phyloP scores from a whole-genome alignment of 768 basidiomycete species.

The Dendrothele bispora region DNA sequence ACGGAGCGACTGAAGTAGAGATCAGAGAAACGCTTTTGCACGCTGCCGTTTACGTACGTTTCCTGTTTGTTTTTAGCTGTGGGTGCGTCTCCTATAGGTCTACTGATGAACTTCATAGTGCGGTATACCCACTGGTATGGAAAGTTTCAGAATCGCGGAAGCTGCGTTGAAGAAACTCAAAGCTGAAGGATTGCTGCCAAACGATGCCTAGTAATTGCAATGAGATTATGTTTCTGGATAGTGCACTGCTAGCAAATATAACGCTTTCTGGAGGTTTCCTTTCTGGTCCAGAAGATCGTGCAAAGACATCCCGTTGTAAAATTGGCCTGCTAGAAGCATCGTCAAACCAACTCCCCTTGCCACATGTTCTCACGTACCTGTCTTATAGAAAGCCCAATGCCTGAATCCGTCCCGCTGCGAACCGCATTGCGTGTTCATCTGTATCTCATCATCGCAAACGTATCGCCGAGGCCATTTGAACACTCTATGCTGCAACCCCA shows the following conservation, averaged over 20 bases:
- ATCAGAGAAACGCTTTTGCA: conserved; percentile 45
- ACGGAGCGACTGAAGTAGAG: conserved; percentile 43
- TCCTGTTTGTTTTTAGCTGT: not conserved
- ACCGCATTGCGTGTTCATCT: not conserved
- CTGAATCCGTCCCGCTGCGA: conserved; percentile 1
- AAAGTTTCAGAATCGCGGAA: conserved; percentile 40
- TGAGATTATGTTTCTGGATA: too few relatives aligned
- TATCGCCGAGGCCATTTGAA: not conserved
- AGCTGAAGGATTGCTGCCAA: conserved; percentile 30
- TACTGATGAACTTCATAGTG: conserved; percentile 11
- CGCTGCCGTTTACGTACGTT: conserved; percentile 33
- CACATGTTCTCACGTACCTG: not conserved
- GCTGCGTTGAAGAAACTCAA: conserved; percentile 37
- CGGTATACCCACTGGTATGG: conserved; percentile 44
- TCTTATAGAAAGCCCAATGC: not conserved
- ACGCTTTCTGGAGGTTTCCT: not conserved
- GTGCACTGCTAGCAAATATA: not conserved
- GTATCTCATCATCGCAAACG: not conserved
- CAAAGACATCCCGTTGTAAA: not conserved
- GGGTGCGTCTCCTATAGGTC: not conserved
- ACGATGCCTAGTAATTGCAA: too few relatives aligned
- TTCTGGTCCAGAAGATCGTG: too few relatives aligned
- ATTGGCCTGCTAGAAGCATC: not conserved
- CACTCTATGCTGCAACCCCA: not conserved
- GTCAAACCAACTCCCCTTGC: not conserved